Conservation (phyloP, 345 rosid species). For the Luvunga scandens region DNA sequence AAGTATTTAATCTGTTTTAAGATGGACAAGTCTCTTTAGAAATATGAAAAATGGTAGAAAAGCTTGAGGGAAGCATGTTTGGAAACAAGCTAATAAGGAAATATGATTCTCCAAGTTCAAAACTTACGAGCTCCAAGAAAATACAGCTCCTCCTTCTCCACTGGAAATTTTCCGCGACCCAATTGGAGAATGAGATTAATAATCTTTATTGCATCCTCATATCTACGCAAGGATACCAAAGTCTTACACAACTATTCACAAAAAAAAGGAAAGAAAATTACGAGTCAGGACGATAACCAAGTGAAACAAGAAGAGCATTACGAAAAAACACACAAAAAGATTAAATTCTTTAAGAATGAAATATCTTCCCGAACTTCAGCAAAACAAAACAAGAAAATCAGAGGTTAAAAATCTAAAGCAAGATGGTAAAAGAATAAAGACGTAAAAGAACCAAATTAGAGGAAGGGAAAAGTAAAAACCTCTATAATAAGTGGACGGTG, state of each 20-base stretch:
- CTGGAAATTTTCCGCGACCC: neutral
- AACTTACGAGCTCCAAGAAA: conserved; percentile 1
- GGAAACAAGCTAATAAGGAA: neutral
- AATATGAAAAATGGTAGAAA: neutral
- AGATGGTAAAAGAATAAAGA: neutral
- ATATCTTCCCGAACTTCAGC: too few relatives aligned
- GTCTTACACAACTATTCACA: neutral
- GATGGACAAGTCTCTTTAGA: neutral
- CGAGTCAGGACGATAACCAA: neutral
- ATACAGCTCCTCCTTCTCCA: conserved; percentile 2
- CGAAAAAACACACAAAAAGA: too few relatives aligned
- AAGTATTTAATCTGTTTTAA: neutral
- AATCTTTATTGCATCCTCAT: neutral
- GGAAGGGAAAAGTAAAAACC: neutral
- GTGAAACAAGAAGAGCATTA: too few relatives aligned
- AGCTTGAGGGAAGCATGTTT: neutral
- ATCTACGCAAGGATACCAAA: neutral
- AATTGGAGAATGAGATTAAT: neutral
- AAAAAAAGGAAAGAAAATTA: neutral
- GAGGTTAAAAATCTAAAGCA: neutral
- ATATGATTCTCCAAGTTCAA: neutral
- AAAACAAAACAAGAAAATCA: neutral
- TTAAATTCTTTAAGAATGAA: too few relatives aligned
- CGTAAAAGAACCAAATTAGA: neutral
- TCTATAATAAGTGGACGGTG: neutral